A percentile compares a stretch with the other conserved stretches of the same genome.
Conservation (phyloP, 306 rosid genomes). For the Quercus robur region DNA sequence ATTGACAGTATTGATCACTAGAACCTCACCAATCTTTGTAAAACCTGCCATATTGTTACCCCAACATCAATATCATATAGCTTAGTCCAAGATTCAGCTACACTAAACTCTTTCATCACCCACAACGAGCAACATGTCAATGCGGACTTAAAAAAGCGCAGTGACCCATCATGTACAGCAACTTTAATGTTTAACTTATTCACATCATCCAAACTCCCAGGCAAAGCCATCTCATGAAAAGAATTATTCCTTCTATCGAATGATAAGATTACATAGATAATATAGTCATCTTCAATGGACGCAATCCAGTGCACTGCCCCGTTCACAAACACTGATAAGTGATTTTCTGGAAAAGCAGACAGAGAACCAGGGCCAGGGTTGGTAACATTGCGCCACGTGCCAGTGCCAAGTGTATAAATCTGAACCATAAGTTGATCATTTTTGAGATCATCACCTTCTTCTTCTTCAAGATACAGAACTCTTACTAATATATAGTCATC, state of each 20-base stretch:
- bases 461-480: neutral
- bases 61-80: neutral
- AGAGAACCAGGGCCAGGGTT: neutral
- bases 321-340: neutral
- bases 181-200: neutral
- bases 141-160: neutral
- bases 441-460: neutral
- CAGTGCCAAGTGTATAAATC: slow-evolving; percentile 2
- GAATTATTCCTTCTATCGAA: slow-evolving; percentile 6
- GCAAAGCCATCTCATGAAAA: neutral
- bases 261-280: neutral
- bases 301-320: slow-evolving; percentile 14
- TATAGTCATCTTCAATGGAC: neutral
- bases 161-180: neutral
- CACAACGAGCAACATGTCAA: neutral
- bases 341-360: neutral
- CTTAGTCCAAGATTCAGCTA: slow-evolving; percentile 18
- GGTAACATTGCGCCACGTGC: neutral
- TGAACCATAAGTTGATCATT: neutral
- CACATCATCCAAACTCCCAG: neutral
- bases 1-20: neutral
- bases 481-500: slow-evolving; percentile 3
- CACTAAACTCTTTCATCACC: slow-evolving; percentile 14
- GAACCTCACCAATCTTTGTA: neutral
- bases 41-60: neutral